Evolutionary conservation across 495 filamentous ascomycete species (phyloP).

Genomic region (Penicillium maclennaniae): DNA sequence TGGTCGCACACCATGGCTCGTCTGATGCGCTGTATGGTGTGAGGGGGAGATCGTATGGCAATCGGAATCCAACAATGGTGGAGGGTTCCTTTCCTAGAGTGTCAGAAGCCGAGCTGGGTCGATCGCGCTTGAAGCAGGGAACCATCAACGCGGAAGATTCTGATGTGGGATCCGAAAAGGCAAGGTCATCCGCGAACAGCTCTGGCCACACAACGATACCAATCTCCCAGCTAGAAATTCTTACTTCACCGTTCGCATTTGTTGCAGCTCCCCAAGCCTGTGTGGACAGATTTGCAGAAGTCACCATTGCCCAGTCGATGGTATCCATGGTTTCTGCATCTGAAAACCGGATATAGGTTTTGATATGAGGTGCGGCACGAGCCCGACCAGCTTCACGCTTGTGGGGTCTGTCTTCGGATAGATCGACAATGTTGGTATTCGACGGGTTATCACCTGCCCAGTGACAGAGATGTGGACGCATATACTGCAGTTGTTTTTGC

Average conservation of each 20-base stretch:
- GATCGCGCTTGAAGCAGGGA: slow-evolving; percentile 62
- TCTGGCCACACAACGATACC: slow-evolving; percentile 83
- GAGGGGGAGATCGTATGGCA: slow-evolving; percentile 82
- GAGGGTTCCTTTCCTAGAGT: neutral
- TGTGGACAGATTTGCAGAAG: slow-evolving; percentile 81
- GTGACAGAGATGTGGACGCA: slow-evolving; percentile 66
- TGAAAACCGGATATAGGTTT: slow-evolving; percentile 78
- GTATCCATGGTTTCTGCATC: slow-evolving; percentile 34
- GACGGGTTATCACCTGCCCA: slow-evolving; percentile 54
- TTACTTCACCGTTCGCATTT: slow-evolving; percentile 53
- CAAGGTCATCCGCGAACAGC: slow-evolving; percentile 45
- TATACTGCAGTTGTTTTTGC: slow-evolving; percentile 68
- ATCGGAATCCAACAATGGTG: slow-evolving; percentile 60
- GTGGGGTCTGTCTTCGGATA: slow-evolving; percentile 4
- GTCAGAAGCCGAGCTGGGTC: slow-evolving; percentile 25
- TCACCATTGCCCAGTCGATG: slow-evolving; percentile 85
- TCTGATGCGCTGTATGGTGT: slow-evolving; percentile 59
- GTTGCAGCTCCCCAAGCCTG: slow-evolving; percentile 80
- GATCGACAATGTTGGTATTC: slow-evolving; percentile 9
- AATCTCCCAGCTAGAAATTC: slow-evolving; percentile 78
- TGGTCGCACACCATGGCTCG: slow-evolving; percentile 76
- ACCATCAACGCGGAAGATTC: slow-evolving; percentile 55
- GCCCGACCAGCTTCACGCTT: slow-evolving; percentile 55
- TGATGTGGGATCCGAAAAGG: neutral
- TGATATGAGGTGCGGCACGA: slow-evolving; percentile 88